Conservation (phyloP, 257 asterid species). For the Coffea canephora region DNA sequence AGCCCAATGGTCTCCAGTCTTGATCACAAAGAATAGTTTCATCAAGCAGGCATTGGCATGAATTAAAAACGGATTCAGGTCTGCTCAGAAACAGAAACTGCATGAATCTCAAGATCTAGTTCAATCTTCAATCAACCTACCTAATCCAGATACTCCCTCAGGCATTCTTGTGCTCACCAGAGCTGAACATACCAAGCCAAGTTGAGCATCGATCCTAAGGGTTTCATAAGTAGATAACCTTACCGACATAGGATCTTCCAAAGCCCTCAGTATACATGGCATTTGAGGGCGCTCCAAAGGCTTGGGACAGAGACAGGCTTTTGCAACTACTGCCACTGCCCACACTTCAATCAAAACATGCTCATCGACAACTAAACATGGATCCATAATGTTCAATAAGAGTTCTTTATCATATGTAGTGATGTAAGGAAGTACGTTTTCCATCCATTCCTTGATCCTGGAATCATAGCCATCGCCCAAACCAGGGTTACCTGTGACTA, state of each 20-base stretch:
- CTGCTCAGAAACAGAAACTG: neutral
- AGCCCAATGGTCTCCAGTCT: no score
- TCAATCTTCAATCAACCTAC: neutral
- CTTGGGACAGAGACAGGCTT: neutral
- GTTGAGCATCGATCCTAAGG: slow-evolving; percentile 33
- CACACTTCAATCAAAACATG: neutral
- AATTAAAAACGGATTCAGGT: neutral
- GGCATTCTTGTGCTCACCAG: neutral
- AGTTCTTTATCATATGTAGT: neutral
- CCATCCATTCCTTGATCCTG: neutral
- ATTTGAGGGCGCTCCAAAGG: slow-evolving; percentile 36
- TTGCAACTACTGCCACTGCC: neutral
- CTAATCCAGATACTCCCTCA: neutral
- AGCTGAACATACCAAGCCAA: slow-evolving; percentile 74
- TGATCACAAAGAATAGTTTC: no score
- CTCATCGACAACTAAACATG: neutral
- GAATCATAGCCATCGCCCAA: no score
- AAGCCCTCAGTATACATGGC: slow-evolving; percentile 61
- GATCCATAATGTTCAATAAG: neutral
- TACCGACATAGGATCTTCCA: slow-evolving; percentile 59
- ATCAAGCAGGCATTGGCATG: neutral
- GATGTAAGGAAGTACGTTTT: slow-evolving; percentile 30
- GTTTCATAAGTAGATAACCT: slow-evolving; percentile 74
- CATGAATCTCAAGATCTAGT: neutral
- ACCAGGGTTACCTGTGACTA: no score